phyloP scores from a whole-genome alignment of 495 filamentous ascomycete genomes.

The Penicillium goetzii region DNA sequence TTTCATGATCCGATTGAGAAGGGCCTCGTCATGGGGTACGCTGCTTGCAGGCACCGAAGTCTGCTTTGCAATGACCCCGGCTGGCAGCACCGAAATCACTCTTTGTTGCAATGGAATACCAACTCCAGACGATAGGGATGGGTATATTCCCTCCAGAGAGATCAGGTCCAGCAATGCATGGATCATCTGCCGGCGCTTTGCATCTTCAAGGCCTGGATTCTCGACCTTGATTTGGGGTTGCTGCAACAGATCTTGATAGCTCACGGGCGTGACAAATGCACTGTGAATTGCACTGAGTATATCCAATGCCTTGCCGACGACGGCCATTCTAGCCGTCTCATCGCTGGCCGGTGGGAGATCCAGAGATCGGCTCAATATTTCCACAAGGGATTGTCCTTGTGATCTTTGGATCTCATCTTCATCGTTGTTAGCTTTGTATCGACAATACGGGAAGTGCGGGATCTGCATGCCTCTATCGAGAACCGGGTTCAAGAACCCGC shows the following conservation, averaged over 20 bases:
- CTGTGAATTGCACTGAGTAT: constrained; percentile 43
- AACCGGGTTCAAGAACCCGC: constrained; percentile 47
- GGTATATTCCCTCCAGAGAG: constrained; percentile 60
- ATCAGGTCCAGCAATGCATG: constrained; percentile 57
- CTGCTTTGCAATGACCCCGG: constrained; percentile 50
- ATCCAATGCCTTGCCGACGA: constrained; percentile 45
- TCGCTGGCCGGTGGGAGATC: constrained; percentile 12
- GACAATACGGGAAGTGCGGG: constrained; percentile 14
- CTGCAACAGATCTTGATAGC: constrained; percentile 14
- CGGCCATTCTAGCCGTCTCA: constrained; percentile 24
- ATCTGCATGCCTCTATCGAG: constrained; percentile 48
- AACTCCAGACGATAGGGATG: constrained; percentile 55
- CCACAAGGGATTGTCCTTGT: constrained; percentile 42
- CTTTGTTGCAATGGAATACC: constrained; percentile 59
- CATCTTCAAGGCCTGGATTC: constrained; percentile 44
- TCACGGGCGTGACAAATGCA: constrained; percentile 37
- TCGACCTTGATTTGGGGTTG: constrained; percentile 16
- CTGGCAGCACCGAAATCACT: constrained; percentile 54
- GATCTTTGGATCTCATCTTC: constrained; percentile 46
- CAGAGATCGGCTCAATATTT: constrained; percentile 32
- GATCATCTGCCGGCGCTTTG: constrained; percentile 50
- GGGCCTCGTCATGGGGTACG: constrained; percentile 33
- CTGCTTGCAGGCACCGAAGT: constrained; percentile 19
- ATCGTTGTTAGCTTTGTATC: constrained; percentile 34
- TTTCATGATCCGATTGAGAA: constrained; percentile 38